A percentile compares a stretch with the other conserved stretches of the same genome.
phyloP scores from a whole-genome alignment of 2,329 filamentous ascomycete species.

The Nannizzia gypsea region DNA sequence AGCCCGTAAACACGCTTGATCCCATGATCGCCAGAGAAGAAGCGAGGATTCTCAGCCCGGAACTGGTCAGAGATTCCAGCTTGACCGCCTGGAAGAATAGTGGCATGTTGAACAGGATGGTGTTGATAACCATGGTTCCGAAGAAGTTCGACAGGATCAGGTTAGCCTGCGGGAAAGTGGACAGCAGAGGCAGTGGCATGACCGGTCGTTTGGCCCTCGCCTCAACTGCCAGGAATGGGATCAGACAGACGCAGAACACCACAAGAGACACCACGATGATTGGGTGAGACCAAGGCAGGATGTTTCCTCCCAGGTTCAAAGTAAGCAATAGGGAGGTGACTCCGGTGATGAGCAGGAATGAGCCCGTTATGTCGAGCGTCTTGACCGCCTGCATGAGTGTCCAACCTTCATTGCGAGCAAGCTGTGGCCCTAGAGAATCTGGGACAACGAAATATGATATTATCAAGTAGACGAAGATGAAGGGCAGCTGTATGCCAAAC shows the following conservation, averaged over 20 bases:
- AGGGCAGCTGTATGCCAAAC: conserved; percentile 41
- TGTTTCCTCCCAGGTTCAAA: conserved; percentile 43
- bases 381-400: conserved; percentile 34
- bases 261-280: conserved; percentile 39
- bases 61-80: conserved; percentile 55
- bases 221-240: background rate
- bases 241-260: conserved; percentile 31
- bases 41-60: conserved; percentile 59
- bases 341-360: conserved; percentile 35
- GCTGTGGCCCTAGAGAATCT: conserved; percentile 34
- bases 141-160: conserved; percentile 33
- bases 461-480: conserved; percentile 28
- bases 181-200: conserved; percentile 40
- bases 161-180: conserved; percentile 26
- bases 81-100: conserved; percentile 68
- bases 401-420: conserved; percentile 30
- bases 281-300: conserved; percentile 41
- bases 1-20: conserved; percentile 47
- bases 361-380: conserved; percentile 40
- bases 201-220: conserved; percentile 37
- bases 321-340: conserved; percentile 41
- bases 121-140: conserved; percentile 38
- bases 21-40: conserved; percentile 47
- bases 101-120: conserved; percentile 58
- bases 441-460: conserved; percentile 30